Conservation (phyloP, 768 basidiomycete species). For the Auricularia heimuer region DNA sequence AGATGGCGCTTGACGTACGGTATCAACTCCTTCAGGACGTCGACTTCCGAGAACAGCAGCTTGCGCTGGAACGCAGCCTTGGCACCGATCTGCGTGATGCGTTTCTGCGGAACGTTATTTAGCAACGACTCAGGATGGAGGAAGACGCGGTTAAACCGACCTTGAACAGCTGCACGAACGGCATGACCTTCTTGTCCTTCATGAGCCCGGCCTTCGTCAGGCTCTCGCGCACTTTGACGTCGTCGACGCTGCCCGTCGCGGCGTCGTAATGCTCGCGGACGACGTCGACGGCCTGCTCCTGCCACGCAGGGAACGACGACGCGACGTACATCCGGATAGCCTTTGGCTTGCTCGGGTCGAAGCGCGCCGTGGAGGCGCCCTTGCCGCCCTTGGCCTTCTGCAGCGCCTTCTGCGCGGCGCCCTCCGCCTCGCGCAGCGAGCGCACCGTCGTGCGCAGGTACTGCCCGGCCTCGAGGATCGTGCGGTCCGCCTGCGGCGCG, state of each 20-base stretch:
- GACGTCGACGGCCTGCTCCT: constrained; percentile 68
- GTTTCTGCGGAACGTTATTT: constrained; percentile 47
- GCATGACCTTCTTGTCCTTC: constrained; percentile 95
- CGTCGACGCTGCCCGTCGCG: constrained; percentile 61
- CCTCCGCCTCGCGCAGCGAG: constrained; percentile 83
- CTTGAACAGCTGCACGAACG: constrained; percentile 90
- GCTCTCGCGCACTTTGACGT: constrained; percentile 60
- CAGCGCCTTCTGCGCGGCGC: constrained; percentile 65
- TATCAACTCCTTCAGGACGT: constrained; percentile 57
- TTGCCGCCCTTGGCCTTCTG: constrained; percentile 61
- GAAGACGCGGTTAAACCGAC: constrained; percentile 46
- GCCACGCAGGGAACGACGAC: constrained; percentile 88
- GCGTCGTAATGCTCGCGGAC: constrained; percentile 59
- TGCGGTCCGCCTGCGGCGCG: constrained; percentile 45
- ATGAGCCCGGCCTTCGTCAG: constrained; percentile 67
- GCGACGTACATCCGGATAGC: constrained; percentile 86
- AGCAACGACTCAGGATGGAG: not conserved
- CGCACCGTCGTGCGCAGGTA: constrained; percentile 93
- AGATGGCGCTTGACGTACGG: constrained; percentile 77
- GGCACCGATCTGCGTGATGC: constrained; percentile 65
- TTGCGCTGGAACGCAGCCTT: constrained; percentile 73
- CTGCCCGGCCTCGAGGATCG: constrained; percentile 56
- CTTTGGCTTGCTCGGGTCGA: constrained; percentile 81
- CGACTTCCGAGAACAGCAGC: constrained; percentile 73
- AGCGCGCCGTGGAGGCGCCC: constrained; percentile 38